Percentiles rank a stretch among this genome's conserved stretches.
Conservation (phyloP, 192 early-diverging fungal genomes). For the Backusella tuberculispora region DNA sequence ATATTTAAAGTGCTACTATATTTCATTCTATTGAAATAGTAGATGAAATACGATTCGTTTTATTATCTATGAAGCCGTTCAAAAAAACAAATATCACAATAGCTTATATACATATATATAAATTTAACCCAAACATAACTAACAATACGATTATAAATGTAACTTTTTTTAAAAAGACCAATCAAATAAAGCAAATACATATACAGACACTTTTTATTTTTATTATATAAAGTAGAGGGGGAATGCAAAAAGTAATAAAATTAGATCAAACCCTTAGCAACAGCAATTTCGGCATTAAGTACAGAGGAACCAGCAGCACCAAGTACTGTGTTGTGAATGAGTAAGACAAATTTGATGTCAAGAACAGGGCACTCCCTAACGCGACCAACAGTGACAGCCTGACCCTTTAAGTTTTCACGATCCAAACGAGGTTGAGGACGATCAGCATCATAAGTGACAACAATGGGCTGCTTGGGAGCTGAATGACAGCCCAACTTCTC, state of each 20-base stretch:
- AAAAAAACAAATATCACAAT: too few species aligned
- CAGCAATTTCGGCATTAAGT: conserved; percentile 92
- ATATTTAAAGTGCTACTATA: too few species aligned
- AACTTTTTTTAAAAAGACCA: background rate
- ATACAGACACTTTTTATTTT: conserved; percentile 5
- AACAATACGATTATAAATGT: background rate
- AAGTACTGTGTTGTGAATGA: conserved; percentile 96
- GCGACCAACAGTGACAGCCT: conserved; percentile 92
- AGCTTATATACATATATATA: too few species aligned
- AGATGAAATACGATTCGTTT: too few species aligned
- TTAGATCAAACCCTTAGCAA: conserved; percentile 73
- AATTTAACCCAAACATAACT: too few species aligned
- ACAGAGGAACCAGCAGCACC: conserved; percentile 95
- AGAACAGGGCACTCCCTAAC: conserved; percentile 85
- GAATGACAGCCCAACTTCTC: conserved; percentile 78
- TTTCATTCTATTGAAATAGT: too few species aligned
- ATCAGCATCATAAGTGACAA: conserved; percentile 73
- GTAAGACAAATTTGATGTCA: conserved; percentile 88
- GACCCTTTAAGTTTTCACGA: conserved; percentile 80
- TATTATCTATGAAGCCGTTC: too few species aligned
- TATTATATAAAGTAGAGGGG: background rate
- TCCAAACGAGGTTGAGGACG: conserved; percentile 96
- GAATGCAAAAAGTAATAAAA: background rate
- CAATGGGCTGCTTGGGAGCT: conserved; percentile 82
- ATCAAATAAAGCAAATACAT: conserved; percentile 5